These are phyloP conservation scores for Nidularia pulvinata DNA, from an alignment of 768 basidiomycete species.

Conservation along the genomic window DNA sequence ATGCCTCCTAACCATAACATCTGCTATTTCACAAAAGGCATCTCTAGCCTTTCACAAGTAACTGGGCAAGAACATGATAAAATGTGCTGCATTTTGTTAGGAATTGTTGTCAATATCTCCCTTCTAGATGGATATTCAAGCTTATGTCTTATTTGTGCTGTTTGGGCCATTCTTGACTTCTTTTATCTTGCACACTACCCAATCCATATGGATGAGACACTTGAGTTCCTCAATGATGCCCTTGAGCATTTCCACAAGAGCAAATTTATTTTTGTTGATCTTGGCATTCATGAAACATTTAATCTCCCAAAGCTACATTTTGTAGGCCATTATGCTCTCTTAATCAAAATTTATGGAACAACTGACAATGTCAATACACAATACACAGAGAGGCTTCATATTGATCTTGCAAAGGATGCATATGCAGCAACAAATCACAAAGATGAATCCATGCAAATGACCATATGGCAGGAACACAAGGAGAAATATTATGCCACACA, in stretches of 20 bases:
- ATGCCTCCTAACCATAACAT: constrained; percentile 32
- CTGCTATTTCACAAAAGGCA: constrained; percentile 30
- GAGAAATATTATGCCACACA: constrained; percentile 20
- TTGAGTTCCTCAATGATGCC: constrained; percentile 17
- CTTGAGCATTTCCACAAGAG: constrained; percentile 30
- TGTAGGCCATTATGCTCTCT: constrained; percentile 24
- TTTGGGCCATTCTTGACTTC: constrained; percentile 33
- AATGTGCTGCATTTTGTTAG: constrained; percentile 26
- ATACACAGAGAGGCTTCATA: constrained; percentile 36
- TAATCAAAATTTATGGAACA: constrained; percentile 27
- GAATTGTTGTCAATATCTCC: constrained; percentile 16
- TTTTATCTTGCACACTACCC: constrained; percentile 32
- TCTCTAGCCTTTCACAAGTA: constrained; percentile 22
- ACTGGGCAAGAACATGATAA: constrained; percentile 31
- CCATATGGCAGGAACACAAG: constrained; percentile 26
- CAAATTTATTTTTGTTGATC: constrained; percentile 29
- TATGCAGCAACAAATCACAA: constrained; percentile 28
- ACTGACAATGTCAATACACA: constrained; percentile 39
- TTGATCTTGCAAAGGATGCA: constrained; percentile 35
- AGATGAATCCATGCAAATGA: constrained; percentile 37
- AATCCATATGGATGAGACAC: constrained; percentile 22
- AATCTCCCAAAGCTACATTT: constrained; percentile 44
- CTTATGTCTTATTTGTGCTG: constrained; percentile 15
- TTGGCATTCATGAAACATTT: constrained; percentile 27
- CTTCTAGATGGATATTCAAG: constrained; percentile 6